These are phyloP conservation scores for Claviceps capensis DNA, from an alignment of 2,329 filamentous ascomycete species.

Conservation along the genomic window DNA sequence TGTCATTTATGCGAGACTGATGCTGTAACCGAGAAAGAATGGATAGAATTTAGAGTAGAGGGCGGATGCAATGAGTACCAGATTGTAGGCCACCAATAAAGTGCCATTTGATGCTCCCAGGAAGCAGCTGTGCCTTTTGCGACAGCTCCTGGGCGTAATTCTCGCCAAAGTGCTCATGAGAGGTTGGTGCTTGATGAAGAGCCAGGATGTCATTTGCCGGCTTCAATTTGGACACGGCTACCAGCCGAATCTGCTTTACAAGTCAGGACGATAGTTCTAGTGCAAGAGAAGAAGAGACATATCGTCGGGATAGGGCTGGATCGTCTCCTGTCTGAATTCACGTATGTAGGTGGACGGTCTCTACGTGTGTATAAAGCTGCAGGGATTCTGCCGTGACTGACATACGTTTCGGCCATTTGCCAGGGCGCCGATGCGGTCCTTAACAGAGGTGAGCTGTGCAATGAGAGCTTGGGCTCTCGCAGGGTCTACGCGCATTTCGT, in stretches of 20 bases:
- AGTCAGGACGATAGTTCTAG: neutral
- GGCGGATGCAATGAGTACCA: conserved; percentile 20
- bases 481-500: conserved; percentile 48
- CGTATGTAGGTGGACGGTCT: too few species aligned
- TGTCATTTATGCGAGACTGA: neutral
- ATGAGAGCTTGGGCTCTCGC: conserved; percentile 47
- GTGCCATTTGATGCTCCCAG: conserved; percentile 72
- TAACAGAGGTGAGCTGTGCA: conserved; percentile 47
- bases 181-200: conserved; percentile 48
- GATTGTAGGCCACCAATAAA: conserved; percentile 93
- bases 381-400: neutral
- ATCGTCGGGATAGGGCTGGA: neutral
- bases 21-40: neutral
- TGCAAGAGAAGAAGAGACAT: neutral
- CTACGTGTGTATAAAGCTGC: too few species aligned
- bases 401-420: conserved; percentile 41
- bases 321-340: neutral
- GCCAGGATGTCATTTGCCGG: conserved; percentile 82
- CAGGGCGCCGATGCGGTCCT: conserved; percentile 40
- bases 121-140: conserved; percentile 73
- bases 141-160: conserved; percentile 88
- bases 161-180: conserved; percentile 78
- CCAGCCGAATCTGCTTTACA: conserved; percentile 54
- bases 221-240: conserved; percentile 94
- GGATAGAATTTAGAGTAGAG: neutral